Conservation (phyloP, 257 asterid species). For the Solanum chiquidenum region DNA sequence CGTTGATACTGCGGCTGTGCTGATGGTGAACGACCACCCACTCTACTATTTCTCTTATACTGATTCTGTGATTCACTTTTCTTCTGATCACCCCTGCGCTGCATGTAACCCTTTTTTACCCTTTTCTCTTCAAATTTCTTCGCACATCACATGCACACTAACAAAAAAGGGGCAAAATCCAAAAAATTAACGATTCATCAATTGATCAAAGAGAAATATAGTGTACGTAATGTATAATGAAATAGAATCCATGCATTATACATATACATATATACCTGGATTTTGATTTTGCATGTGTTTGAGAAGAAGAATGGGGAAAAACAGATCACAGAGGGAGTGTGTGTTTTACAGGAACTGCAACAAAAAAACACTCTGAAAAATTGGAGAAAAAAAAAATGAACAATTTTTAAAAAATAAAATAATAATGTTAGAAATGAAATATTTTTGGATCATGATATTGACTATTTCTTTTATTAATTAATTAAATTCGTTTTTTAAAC, state of each 20-base stretch:
- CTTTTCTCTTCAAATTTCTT: background rate
- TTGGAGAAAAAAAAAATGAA: background rate
- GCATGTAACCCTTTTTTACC: background rate
- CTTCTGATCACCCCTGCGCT: background rate
- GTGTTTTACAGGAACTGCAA: background rate
- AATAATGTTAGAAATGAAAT: background rate
- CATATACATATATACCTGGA: background rate
- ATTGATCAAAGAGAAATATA: background rate
- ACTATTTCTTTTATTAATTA: background rate
- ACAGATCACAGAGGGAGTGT: background rate
- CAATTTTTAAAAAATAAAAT: background rate
- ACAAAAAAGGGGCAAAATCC: background rate
- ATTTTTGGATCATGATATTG: background rate
- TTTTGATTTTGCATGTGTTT: background rate
- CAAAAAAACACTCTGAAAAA: background rate
- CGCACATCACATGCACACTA: background rate
- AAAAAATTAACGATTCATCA: background rate
- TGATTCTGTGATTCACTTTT: background rate
- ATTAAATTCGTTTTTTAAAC: background rate
- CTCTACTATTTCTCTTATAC: background rate
- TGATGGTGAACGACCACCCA: background rate
- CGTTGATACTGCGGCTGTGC: conserved; percentile 1
- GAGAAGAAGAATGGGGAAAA: background rate
- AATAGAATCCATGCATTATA: background rate
- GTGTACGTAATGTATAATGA: background rate